phyloP scores from a whole-genome alignment of 1,284 basidiomycete species.

The Uromyces viciae-fabae region DNA sequence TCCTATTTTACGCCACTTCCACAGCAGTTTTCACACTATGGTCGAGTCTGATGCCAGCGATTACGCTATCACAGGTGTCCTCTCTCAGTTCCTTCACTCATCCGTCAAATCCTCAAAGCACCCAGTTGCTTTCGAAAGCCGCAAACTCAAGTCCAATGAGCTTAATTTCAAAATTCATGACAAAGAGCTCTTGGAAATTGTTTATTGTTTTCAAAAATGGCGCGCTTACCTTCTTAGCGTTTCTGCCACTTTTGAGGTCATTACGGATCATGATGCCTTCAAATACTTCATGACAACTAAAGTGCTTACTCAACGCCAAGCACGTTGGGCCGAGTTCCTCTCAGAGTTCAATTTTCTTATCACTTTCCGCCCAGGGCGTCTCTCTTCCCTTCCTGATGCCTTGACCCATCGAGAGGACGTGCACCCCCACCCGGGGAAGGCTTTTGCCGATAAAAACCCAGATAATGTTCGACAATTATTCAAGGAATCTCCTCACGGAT shows the following conservation, averaged over 20 bases:
- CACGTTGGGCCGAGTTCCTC: neutral
- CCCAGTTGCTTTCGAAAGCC: neutral
- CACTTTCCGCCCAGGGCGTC: neutral
- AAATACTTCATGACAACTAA: constrained; percentile 25
- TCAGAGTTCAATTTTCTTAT: constrained; percentile 2
- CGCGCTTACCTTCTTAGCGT: neutral
- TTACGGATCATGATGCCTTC: neutral
- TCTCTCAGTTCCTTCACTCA: no score
- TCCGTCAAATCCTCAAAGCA: no score
- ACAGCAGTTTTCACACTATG: no score
- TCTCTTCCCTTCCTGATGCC: neutral
- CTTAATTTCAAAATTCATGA: constrained; percentile 6
- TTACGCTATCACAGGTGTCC: no score
- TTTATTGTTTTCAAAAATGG: neutral
- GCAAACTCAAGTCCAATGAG: neutral
- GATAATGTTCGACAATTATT: no score
- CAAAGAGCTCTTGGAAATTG: constrained; percentile 12
- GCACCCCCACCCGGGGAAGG: no score
- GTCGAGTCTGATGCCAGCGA: no score
- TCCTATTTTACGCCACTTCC: no score
- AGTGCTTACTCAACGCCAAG: neutral
- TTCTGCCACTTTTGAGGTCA: neutral
- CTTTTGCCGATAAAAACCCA: no score
- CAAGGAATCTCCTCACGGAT: no score
- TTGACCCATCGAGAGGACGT: neutral